Conservation (phyloP, 2,329 filamentous ascomycete genomes). For the Rhynchosporium agropyri region DNA sequence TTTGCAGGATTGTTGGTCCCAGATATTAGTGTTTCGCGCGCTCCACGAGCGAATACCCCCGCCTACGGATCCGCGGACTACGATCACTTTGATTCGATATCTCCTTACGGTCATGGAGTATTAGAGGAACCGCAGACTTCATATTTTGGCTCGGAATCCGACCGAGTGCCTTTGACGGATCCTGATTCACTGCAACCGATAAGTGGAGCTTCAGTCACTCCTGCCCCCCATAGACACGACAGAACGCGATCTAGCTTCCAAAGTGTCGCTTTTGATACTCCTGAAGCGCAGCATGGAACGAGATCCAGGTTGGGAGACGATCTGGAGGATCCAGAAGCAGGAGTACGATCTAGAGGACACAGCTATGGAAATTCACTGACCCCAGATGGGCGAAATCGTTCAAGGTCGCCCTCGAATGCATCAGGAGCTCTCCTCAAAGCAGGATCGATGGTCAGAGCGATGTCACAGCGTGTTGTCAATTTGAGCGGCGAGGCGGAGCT, state of each 20-base stretch:
- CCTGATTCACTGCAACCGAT: slow-evolving; percentile 58
- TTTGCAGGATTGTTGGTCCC: slow-evolving; percentile 43
- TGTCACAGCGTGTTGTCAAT: slow-evolving; percentile 98
- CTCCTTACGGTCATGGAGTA: slow-evolving; percentile 35
- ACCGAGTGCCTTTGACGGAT: slow-evolving; percentile 62
- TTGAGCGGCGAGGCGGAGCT: slow-evolving; percentile 90
- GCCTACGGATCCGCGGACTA: slow-evolving; percentile 37
- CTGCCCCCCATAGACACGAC: slow-evolving; percentile 49
- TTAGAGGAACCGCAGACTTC: slow-evolving; percentile 32
- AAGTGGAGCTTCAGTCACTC: slow-evolving; percentile 48
- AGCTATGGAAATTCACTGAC: slow-evolving; percentile 60
- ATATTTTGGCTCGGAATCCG: slow-evolving; percentile 52
- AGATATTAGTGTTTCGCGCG: slow-evolving; percentile 40
- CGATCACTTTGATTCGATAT: slow-evolving; percentile 33
- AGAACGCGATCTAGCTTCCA: slow-evolving; percentile 52
- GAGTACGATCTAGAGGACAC: slow-evolving; percentile 53
- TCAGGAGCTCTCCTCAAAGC: slow-evolving; percentile 68
- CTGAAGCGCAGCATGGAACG: slow-evolving; percentile 38
- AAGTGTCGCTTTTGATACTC: slow-evolving; percentile 54
- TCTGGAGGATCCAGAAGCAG: slow-evolving; percentile 61
- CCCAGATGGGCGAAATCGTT: slow-evolving; percentile 50
- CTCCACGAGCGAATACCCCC: slow-evolving; percentile 31
- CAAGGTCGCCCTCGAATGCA: slow-evolving; percentile 64
- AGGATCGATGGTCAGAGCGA: slow-evolving; percentile 76
- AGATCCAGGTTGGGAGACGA: slow-evolving; percentile 62